These are phyloP conservation scores for Candida glucosophila DNA, from an alignment of 1,139 yeast species.

Conservation along the genomic window DNA sequence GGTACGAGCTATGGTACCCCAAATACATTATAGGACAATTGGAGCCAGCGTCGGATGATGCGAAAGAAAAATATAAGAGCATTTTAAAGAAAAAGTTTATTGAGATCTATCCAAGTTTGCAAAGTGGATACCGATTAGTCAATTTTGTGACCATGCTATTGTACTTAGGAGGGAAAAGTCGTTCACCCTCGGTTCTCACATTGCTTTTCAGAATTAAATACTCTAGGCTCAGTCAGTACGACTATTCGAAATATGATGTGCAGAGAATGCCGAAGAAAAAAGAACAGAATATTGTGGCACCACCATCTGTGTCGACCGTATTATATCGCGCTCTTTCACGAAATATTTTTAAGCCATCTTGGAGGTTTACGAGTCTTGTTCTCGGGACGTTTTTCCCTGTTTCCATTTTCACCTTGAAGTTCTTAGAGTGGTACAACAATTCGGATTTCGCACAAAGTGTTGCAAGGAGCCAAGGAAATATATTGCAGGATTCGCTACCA, in stretches of 20 bases:
- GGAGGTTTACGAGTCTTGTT: conserved; percentile 26
- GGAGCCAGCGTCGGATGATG: conserved; percentile 19
- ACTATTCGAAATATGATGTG: conserved; percentile 45
- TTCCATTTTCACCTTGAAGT: conserved; percentile 75
- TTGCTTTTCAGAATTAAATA: conserved; percentile 57
- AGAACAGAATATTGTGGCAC: conserved; percentile 30
- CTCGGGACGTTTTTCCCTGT: conserved; percentile 66
- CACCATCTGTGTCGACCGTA: conserved; percentile 45
- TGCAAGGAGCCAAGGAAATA: conserved; percentile 42
- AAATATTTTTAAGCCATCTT: conserved; percentile 31
- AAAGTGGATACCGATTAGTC: conserved; percentile 37
- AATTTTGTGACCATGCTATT: conserved; percentile 55
- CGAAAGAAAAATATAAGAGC: conserved; percentile 21
- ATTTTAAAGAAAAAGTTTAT: conserved; percentile 40
- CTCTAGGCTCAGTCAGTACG: conserved; percentile 59
- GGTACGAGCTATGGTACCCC: conserved; percentile 59
- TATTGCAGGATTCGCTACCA: conserved; percentile 45
- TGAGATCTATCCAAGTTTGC: conserved; percentile 53
- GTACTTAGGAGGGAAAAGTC: conserved; percentile 60
- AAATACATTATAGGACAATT: conserved; percentile 44
- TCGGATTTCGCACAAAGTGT: conserved; percentile 65
- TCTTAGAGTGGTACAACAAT: conserved; percentile 92
- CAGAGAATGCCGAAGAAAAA: conserved; percentile 8
- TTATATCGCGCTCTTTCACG: conserved; percentile 21
- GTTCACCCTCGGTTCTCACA: conserved; percentile 60